Percentiles rank a stretch among this genome's conserved stretches.
Evolutionary conservation across 73 alveolate genomes (phyloP).

Genomic region (Durusdinium trenchii): DNA sequence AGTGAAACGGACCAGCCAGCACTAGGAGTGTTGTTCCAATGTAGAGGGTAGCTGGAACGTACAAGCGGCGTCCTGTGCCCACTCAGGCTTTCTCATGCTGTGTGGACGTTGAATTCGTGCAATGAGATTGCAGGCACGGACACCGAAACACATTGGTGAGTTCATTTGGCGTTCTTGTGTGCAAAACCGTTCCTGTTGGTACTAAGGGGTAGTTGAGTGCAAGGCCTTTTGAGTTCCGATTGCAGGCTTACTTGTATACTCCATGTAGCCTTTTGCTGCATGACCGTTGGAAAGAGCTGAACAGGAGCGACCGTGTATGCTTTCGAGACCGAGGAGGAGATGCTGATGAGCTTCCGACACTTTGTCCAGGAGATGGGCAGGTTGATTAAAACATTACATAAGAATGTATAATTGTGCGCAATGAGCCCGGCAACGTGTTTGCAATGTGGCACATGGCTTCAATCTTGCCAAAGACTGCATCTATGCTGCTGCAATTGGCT

Average conservation of each 20-base stretch:
- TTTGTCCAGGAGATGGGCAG: conserved; percentile 38
- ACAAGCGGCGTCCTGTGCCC: conserved; percentile 44
- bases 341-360: conserved; percentile 98
- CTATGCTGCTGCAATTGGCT: too few species aligned
- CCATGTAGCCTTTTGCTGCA: too few species aligned
- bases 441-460: too few species aligned
- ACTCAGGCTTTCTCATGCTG: conserved; percentile 99
- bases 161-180: background rate
- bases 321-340: conserved; percentile 98
- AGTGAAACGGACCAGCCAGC: background rate
- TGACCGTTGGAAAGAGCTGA: too few species aligned
- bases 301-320: conserved; percentile 98
- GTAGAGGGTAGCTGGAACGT: background rate
- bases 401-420: too few species aligned
- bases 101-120: conserved; percentile 99
- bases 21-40: background rate
- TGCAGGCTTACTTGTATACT: too few species aligned
- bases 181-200: too few species aligned
- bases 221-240: too few species aligned
- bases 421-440: too few species aligned
- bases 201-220: too few species aligned
- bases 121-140: conserved; percentile 98
- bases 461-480: too few species aligned
- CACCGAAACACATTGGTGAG: background rate
- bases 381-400: too few species aligned